A percentile compares a stretch with the other conserved stretches of the same genome.
Evolutionary conservation across 2,329 filamentous ascomycete genomes (phyloP).

Genomic region (Ambrosiella cleistominuta): DNA sequence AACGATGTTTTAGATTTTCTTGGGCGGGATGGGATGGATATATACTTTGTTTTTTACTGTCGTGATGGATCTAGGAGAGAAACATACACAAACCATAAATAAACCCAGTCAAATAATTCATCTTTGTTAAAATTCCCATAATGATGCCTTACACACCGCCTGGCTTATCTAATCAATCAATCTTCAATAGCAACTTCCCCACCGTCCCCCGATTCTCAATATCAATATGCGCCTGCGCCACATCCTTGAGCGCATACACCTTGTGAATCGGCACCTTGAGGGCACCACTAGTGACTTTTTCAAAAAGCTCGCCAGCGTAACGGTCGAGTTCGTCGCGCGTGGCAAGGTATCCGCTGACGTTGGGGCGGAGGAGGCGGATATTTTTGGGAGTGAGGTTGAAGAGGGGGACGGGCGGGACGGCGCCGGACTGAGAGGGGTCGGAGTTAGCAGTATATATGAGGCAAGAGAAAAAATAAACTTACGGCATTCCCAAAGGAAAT

Average conservation of each 20-base stretch:
- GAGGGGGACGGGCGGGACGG: constrained; percentile 49
- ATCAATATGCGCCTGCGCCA: constrained; percentile 55
- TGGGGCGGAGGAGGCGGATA: constrained; percentile 57
- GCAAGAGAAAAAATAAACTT: constrained; percentile 20
- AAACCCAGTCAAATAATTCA: not conserved
- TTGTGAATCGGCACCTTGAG: constrained; percentile 60
- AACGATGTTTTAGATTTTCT: no score
- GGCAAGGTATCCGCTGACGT: constrained; percentile 51
- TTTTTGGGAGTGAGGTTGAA: constrained; percentile 53
- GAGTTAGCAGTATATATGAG: constrained; percentile 2
- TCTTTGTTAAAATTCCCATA: not conserved
- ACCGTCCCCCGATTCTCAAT: constrained; percentile 68
- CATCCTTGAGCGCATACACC: constrained; percentile 57
- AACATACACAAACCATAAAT: not conserved
- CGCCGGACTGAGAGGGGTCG: constrained; percentile 33
- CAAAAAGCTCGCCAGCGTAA: constrained; percentile 57
- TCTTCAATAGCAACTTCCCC: constrained; percentile 64
- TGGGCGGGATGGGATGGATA: not conserved
- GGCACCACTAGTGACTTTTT: constrained; percentile 49
- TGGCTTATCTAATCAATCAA: constrained; percentile 24
- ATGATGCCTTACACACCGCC: constrained; percentile 13
- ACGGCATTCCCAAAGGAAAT: constrained; percentile 67
- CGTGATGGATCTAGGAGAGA: not conserved
- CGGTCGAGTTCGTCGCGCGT: constrained; percentile 52
- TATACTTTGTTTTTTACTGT: not conserved